These are phyloP conservation scores for Russula brevipes DNA, from an alignment of 768 basidiomycete genomes.

Conservation along the genomic window DNA sequence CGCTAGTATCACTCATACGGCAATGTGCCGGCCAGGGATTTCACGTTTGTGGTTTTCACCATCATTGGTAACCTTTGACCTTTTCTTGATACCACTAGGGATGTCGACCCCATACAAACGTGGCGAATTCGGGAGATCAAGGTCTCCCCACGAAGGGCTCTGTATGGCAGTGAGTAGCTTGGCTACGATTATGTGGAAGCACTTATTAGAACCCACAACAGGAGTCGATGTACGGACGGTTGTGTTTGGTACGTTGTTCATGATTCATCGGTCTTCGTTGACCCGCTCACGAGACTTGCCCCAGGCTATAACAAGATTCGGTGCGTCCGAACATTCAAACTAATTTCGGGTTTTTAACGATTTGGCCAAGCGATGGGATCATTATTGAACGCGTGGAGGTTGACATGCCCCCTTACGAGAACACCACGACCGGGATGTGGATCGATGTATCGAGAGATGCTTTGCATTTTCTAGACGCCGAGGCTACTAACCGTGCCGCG, in stretches of 20 bases:
- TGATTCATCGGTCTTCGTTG: not conserved
- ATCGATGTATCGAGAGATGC: slow-evolving; percentile 59
- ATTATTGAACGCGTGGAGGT: slow-evolving; percentile 77
- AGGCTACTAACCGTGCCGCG: slow-evolving; percentile 62
- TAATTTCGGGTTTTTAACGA: not conserved
- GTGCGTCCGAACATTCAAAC: slow-evolving; percentile 31
- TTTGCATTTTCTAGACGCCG: slow-evolving; percentile 47
- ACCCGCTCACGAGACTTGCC: not conserved
- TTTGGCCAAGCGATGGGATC: slow-evolving; percentile 42
- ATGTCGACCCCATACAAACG: slow-evolving; percentile 73
- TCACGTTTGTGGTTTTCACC: slow-evolving; percentile 47
- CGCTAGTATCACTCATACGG: not conserved
- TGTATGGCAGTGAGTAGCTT: slow-evolving; percentile 62
- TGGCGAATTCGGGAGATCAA: slow-evolving; percentile 65
- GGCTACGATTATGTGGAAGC: not conserved
- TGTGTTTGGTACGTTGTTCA: slow-evolving; percentile 58
- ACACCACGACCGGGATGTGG: slow-evolving; percentile 73
- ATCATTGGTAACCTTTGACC: not conserved
- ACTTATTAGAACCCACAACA: slow-evolving; percentile 28
- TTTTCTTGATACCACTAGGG: slow-evolving; percentile 22
- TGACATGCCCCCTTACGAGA: slow-evolving; percentile 71
- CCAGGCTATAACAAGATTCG: slow-evolving; percentile 78
- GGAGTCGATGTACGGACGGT: slow-evolving; percentile 60
- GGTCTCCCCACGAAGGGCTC: slow-evolving; percentile 48
- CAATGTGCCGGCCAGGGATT: slow-evolving; percentile 49